Base-by-base conservation (phyloP, 75 land plant genomes). In the Selaginella tamariscina region DNA sequence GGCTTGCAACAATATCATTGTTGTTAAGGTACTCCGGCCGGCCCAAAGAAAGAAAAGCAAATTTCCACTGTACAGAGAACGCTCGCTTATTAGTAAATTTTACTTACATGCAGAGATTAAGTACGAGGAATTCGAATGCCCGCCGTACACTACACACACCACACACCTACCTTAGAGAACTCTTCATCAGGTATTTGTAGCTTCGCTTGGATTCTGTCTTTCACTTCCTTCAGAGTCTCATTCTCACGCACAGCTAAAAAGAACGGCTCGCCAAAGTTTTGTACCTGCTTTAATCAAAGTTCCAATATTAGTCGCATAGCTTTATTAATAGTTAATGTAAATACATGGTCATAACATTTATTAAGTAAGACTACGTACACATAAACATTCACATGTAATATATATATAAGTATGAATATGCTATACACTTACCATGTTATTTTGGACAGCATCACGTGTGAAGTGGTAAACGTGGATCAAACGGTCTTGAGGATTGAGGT, bases 261-360 rank as follows among this genome's bases (percentile, higher is more conserved):
- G 72, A 93, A 93, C 23, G 98, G 98, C 70, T 93, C 98, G n/a
- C 98, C 98, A 82, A 93, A 93, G 69, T 93, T 89, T 57, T 93
- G 88, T 23, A 93, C 85, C 82, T 89, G 84, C 78, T 76, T 69
- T 62, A 68, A 55, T 68, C n/a, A 31, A 56, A 66, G 23, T 55
- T n/a, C n/a, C n/a, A n/a, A n/a, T n/a, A n/a, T n/a, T n/a, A n/a
- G n/a, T n/a, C n/a, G n/a, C n/a, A n/a, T n/a, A n/a, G n/a, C n/a
- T n/a, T n/a, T n/a, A n/a, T n/a, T n/a, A n/a, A n/a, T n/a, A n/a
- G n/a, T n/a, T n/a, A n/a, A n/a, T n/a, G n/a, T n/a, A n/a, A n/a
- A n/a, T n/a, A n/a, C n/a, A n/a, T n/a, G n/a, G n/a, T n/a, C n/a
- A n/a, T n/a, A n/a, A n/a, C n/a, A n/a, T n/a, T n/a, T n/a, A n/a